Conservation (phyloP, 345 rosid species). For the Murraya koenigii region DNA sequence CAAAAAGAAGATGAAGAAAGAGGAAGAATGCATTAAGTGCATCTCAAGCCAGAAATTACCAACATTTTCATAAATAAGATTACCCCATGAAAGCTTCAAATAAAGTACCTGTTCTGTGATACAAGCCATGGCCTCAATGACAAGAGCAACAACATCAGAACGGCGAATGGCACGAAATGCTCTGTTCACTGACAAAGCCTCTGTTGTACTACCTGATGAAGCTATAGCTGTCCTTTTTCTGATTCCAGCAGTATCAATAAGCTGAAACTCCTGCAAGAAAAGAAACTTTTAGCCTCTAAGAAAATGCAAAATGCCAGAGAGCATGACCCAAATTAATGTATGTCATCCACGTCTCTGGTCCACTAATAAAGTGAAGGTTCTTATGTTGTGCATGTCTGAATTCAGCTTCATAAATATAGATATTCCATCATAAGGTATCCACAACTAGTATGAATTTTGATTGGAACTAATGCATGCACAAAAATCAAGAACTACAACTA, state of each 20-base stretch:
- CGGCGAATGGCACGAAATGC: constrained; percentile 92
- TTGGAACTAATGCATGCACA: not conserved
- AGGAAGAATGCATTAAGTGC: not conserved
- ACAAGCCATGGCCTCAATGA: constrained; percentile 96
- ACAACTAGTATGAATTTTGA: not conserved
- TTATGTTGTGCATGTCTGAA: not conserved
- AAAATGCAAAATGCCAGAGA: constrained; percentile 5
- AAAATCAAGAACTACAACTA: not conserved
- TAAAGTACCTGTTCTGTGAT: constrained; percentile 86
- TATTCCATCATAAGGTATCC: not conserved
- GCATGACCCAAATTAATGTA: not conserved
- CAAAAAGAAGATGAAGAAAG: not conserved
- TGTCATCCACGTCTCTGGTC: not conserved
- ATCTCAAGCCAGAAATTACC: not conserved
- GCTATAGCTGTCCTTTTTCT: constrained; percentile 89
- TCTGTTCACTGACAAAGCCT: constrained; percentile 89
- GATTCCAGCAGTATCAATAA: constrained; percentile 97
- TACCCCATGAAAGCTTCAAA: constrained; percentile 10
- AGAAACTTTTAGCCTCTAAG: constrained; percentile 10
- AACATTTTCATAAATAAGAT: not conserved
- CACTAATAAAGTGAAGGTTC: not conserved
- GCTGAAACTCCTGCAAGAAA: constrained; percentile 74
- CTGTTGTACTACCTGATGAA: constrained; percentile 85
- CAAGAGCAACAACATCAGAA: constrained; percentile 94
- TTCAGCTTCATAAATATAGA: not conserved